Conservation (phyloP, 805 yeast genomes). For the Candida jianshihensis region DNA sequence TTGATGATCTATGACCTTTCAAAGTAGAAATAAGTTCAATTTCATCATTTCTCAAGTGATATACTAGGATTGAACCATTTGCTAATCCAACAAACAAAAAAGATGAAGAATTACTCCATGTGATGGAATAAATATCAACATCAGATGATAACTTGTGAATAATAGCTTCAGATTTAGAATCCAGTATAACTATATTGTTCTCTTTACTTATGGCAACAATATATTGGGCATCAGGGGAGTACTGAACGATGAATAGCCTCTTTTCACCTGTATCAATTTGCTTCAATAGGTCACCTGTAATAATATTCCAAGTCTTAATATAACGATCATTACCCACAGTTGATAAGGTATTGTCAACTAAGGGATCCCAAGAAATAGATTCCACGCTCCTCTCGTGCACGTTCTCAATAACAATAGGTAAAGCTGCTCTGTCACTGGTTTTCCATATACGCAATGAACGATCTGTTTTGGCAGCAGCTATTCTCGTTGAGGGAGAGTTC, state of each 20-base stretch:
- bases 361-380: constrained; percentile 43
- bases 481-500: constrained; percentile 24
- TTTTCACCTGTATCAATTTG: constrained; percentile 24
- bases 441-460: constrained; percentile 27
- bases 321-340: constrained; percentile 41
- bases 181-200: constrained; percentile 27
- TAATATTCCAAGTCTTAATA: constrained; percentile 41
- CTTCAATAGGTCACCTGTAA: constrained; percentile 26
- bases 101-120: constrained; percentile 27
- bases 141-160: constrained; percentile 20
- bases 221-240: constrained; percentile 34
- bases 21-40: constrained; percentile 14
- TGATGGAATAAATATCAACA: constrained; percentile 23
- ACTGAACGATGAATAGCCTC: constrained; percentile 22
- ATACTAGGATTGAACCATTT: constrained; percentile 35
- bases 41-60: constrained; percentile 7
- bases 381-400: constrained; percentile 36
- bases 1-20: constrained; percentile 45
- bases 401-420: constrained; percentile 28
- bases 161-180: constrained; percentile 25
- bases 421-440: constrained; percentile 25
- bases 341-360: constrained; percentile 36
- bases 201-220: constrained; percentile 38
- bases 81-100: constrained; percentile 41
- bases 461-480: constrained; percentile 24